A percentile compares a stretch with the other conserved stretches of the same genome.
These are phyloP conservation scores for Trichoderma sp. DNA, from an alignment of 2,329 filamentous ascomycete genomes.

Conservation along the genomic window DNA sequence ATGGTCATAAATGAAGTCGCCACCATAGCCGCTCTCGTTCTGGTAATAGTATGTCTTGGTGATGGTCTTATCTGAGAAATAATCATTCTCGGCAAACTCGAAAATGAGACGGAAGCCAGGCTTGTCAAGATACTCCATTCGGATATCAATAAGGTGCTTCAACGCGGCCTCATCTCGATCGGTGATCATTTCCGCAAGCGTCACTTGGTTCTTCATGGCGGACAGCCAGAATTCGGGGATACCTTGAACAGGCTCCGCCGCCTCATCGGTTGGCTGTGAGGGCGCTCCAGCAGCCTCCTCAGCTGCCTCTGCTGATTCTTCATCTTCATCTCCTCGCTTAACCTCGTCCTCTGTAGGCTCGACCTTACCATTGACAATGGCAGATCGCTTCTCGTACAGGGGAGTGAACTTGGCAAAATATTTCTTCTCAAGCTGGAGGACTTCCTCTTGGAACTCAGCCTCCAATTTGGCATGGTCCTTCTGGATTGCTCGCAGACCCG, in stretches of 20 bases:
- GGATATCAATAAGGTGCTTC: constrained; percentile 85
- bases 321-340: constrained; percentile 77
- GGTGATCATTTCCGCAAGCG: constrained; percentile 96
- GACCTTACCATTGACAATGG: constrained; percentile 80
- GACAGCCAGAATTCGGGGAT: constrained; percentile 99
- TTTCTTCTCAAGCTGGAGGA: constrained; percentile 97
- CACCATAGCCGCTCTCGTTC: constrained; percentile 96
- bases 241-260: constrained; percentile 60
- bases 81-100: constrained; percentile 92
- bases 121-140: constrained; percentile 98
- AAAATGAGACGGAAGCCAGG: constrained; percentile 98
- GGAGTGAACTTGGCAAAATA: constrained; percentile 99
- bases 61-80: constrained; percentile 95
- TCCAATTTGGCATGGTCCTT: constrained; percentile 99
- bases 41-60: constrained; percentile 99
- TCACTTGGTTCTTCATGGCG: constrained; percentile 99
- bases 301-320: constrained; percentile 67
- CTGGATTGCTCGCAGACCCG: constrained; percentile 95
- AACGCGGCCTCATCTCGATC: constrained; percentile 93
- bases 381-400: constrained; percentile 89
- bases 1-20: constrained; percentile 99
- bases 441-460: constrained; percentile 97
- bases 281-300: constrained; percentile 56
- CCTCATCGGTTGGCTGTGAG: constrained; percentile 57
- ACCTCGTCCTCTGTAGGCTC: constrained; percentile 89